Conservation (phyloP, 2,329 filamentous ascomycete species). For the Fusarium sublunatum region DNA sequence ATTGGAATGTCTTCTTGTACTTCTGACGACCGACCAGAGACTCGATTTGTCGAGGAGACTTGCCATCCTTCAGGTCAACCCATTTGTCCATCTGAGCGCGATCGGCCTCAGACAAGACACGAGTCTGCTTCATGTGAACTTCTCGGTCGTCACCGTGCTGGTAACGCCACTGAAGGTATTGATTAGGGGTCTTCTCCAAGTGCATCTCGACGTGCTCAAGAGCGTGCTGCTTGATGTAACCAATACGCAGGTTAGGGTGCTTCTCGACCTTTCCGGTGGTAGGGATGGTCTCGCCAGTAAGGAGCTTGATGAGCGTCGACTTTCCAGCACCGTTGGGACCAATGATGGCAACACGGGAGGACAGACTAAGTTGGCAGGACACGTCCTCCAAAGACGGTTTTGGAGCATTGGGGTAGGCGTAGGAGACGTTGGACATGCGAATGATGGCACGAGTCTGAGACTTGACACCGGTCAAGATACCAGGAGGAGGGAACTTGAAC, state of each 20-base stretch:
- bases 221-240: conserved; percentile 99
- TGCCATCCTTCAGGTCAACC: conserved; percentile 86
- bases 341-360: conserved; percentile 94
- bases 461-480: conserved; percentile 94
- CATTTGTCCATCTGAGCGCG: conserved; percentile 91
- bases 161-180: conserved; percentile 99
- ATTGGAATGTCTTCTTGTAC: conserved; percentile 99
- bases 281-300: conserved; percentile 92
- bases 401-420: conserved; percentile 87
- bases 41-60: conserved; percentile 81
- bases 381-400: conserved; percentile 92
- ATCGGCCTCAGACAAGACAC: conserved; percentile 86
- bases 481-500: conserved; percentile 98
- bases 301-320: conserved; percentile 95
- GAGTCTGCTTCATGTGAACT: conserved; percentile 97
- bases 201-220: conserved; percentile 99
- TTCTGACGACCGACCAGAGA: conserved; percentile 95
- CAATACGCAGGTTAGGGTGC: conserved; percentile 97
- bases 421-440: conserved; percentile 91
- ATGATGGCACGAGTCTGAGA: conserved; percentile 93
- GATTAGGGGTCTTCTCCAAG: conserved; percentile 97
- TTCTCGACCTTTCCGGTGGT: conserved; percentile 91
- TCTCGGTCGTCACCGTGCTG: conserved; percentile 97
- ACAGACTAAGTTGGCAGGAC: conserved; percentile 87
- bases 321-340: conserved; percentile 98